Evolutionary conservation across 1,139 yeast species (phyloP).

Genomic region (Suhomyces panamericanus): DNA sequence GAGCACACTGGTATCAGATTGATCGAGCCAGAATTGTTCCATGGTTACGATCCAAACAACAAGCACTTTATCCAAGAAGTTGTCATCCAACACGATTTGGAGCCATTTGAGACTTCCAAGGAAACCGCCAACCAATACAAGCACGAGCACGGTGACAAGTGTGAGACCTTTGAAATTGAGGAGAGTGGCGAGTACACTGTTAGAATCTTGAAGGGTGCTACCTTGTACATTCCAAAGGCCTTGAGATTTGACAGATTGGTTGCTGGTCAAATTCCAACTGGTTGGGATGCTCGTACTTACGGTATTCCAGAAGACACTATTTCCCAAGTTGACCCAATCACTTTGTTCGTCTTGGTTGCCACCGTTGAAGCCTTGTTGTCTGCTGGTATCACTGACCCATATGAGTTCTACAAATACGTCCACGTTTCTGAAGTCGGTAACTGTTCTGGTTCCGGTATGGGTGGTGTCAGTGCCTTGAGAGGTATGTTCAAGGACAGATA

Average conservation of each 20-base stretch:
- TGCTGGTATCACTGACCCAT: conserved; percentile 96
- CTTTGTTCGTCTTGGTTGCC: conserved; percentile 87
- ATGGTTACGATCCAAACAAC: conserved; percentile 92
- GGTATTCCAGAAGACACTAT: conserved; percentile 95
- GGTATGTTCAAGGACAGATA: conserved; percentile 97
- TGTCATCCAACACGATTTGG: conserved; percentile 92
- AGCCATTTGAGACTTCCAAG: conserved; percentile 91
- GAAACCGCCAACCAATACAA: conserved; percentile 95
- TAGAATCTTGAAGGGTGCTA: conserved; percentile 88
- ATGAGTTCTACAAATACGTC: conserved; percentile 96
- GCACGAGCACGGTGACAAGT: conserved; percentile 90
- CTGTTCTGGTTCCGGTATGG: conserved; percentile 99
- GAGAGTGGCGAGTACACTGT: conserved; percentile 93
- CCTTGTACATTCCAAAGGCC: conserved; percentile 91
- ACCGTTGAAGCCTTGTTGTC: conserved; percentile 92
- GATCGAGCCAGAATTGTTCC: conserved; percentile 91
- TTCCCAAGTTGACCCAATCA: conserved; percentile 93
- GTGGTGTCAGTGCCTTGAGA: conserved; percentile 95
- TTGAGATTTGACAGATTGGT: conserved; percentile 92
- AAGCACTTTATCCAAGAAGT: conserved; percentile 93
- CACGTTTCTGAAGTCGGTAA: conserved; percentile 98
- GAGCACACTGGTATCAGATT: conserved; percentile 96
- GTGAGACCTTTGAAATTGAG: conserved; percentile 85
- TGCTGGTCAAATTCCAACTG: conserved; percentile 98
- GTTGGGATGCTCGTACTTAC: conserved; percentile 94